phyloP scores from a whole-genome alignment of 257 asterid genomes.

The Mitragyna speciosa region DNA sequence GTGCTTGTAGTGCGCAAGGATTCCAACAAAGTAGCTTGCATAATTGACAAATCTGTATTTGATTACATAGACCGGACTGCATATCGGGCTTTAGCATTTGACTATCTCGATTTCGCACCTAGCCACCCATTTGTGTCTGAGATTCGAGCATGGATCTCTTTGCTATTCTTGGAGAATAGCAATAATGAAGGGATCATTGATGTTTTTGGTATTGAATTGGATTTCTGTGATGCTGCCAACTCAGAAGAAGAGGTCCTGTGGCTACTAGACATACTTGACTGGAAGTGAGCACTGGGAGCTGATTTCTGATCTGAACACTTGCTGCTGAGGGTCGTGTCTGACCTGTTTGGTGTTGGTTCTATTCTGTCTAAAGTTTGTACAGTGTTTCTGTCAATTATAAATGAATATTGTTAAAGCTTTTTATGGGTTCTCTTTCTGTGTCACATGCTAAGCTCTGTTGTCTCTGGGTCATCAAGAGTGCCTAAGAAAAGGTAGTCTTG shows the following conservation, averaged over 20 bases:
- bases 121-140: slow-evolving; percentile 76
- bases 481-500: not conserved
- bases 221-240: slow-evolving; percentile 90
- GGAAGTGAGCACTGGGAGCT: slow-evolving; percentile 62
- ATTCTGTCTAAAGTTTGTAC: slow-evolving; percentile 23
- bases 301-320: not conserved
- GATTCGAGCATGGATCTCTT: slow-evolving; percentile 95
- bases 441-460: not conserved
- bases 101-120: slow-evolving; percentile 91
- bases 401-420: slow-evolving; percentile 11
- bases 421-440: not conserved
- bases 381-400: slow-evolving; percentile 15
- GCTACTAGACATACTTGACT: slow-evolving; percentile 97
- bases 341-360: slow-evolving; percentile 14
- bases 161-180: slow-evolving; percentile 84
- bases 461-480: slow-evolving; percentile 3
- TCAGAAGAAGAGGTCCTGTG: slow-evolving; percentile 75
- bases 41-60: slow-evolving; percentile 71
- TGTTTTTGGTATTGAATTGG: slow-evolving; percentile 90
- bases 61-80: slow-evolving; percentile 91
- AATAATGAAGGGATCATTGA: slow-evolving; percentile 59
- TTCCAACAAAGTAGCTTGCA: slow-evolving; percentile 68
- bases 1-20: slow-evolving; percentile 78
- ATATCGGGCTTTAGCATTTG: slow-evolving; percentile 82
- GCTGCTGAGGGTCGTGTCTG: slow-evolving; percentile 1